These are phyloP conservation scores for Candida multigemmis DNA, from an alignment of 805 yeast genomes.

Conservation along the genomic window DNA sequence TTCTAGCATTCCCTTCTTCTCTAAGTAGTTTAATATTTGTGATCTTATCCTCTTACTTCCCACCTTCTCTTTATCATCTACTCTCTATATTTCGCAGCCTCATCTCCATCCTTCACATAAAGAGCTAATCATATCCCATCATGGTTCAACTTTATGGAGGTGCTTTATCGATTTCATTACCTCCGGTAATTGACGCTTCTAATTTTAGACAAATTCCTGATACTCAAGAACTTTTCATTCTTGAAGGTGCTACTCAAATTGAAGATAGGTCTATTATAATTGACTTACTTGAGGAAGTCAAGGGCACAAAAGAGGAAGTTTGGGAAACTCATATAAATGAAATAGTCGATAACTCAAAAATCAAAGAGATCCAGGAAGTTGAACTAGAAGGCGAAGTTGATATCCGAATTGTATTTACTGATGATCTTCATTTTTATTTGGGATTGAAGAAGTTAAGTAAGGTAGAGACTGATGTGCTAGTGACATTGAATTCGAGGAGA, in stretches of 20 bases:
- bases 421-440: background rate
- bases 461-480: slow-evolving; percentile 12
- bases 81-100: no score
- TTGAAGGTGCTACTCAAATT: slow-evolving; percentile 17
- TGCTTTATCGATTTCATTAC: slow-evolving; percentile 54
- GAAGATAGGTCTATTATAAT: slow-evolving; percentile 51
- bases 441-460: slow-evolving; percentile 1
- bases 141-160: slow-evolving; percentile 84
- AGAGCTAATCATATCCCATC: no score
- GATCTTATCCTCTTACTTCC: no score
- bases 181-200: slow-evolving; percentile 63
- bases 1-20: no score
- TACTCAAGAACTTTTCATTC: slow-evolving; percentile 82
- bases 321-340: slow-evolving; percentile 49
- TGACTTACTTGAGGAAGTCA: slow-evolving; percentile 47
- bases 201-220: slow-evolving; percentile 79
- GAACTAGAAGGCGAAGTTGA: slow-evolving; percentile 2
- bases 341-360: slow-evolving; percentile 22
- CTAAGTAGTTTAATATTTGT: no score
- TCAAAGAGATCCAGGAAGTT: slow-evolving; percentile 1
- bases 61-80: no score
- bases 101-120: no score
- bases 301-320: slow-evolving; percentile 27
- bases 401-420: slow-evolving; percentile 2
- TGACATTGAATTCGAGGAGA: slow-evolving; percentile 42